Evolutionary conservation across 345 rosid species (phyloP).

Genomic region (Theobroma cacao): DNA sequence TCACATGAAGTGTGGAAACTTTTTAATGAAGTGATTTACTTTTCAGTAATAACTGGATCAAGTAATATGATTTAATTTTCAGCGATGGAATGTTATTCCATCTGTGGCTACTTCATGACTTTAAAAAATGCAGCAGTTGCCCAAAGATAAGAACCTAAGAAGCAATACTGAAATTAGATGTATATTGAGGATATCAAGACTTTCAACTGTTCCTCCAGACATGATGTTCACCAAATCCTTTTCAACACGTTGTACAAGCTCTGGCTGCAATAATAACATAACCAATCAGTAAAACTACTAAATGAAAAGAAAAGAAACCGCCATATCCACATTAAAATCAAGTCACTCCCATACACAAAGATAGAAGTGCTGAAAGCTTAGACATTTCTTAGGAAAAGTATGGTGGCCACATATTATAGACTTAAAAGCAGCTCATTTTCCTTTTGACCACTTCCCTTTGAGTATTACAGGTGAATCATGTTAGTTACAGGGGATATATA

Average conservation of each 20-base stretch:
- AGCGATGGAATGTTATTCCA: not conserved
- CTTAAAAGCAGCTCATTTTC: not conserved
- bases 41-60: not conserved
- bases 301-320: not conserved
- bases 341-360: not conserved
- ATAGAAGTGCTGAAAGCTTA: not conserved
- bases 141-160: not conserved
- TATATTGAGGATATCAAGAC: slow-evolving; percentile 60
- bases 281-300: slow-evolving; percentile 16
- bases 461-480: not conserved
- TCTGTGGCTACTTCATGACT: not conserved
- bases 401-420: not conserved
- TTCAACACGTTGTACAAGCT: slow-evolving; percentile 90
- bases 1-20: not conserved
- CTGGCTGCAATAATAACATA: slow-evolving; percentile 66
- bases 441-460: not conserved
- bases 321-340: not conserved
- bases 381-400: not conserved
- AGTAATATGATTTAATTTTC: not conserved
- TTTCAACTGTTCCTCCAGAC: slow-evolving; percentile 81
- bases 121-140: not conserved
- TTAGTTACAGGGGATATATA: not conserved
- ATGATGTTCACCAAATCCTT: slow-evolving; percentile 85
- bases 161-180: not conserved
- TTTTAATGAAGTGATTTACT: not conserved